Evolutionary conservation across 257 asterid genomes (phyloP), one percentile per base, ranked within the genome.

Genomic region (Jacaranda copaia): DNA sequence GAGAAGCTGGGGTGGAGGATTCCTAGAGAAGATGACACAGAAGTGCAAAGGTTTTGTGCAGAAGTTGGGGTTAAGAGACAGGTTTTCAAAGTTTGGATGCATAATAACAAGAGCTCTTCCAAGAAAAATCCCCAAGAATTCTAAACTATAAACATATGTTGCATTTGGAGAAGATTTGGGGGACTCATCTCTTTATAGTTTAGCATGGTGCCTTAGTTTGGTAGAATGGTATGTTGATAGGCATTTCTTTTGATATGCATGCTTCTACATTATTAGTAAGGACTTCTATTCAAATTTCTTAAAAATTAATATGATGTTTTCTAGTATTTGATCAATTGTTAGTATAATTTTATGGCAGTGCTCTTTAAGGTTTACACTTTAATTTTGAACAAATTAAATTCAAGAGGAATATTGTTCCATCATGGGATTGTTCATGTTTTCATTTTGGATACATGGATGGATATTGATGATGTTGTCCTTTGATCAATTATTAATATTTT

Each of bases 81-180:
- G 77, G 98, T 95, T 16, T 93, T 94, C 82, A 94, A 94, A 77
- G 98, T 92, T 10, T 94, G 99, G 98, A 91, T 94, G 98, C 98
- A 94, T 64, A 95, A 95, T 45, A 92, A 95, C 84, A 95, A 92
- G 88, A 86, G 57, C 32, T 70, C 85, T 40, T 46, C 76, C 62
- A 75, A 63, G 77, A 83, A 83, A 62, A 55, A 73, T 14, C 70
- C 72, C 40, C 78, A 70, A 35, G 25, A 82, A 9, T 64, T 79
- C 14, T 72, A n/a, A 52, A 12, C 19, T 52, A 3, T 19, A 42
- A 7, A 53, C 59, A 59, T 46, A 5, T 74, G 1, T 56, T 38
- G 13, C 16, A 36, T 57, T 42, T 18, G 63, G 63, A 9, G 14
- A 5, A 20, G 40, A 25, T 72, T 46, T 59, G 48, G 11, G 35